Evolutionary conservation across 768 basidiomycete species (phyloP), one percentile per base, ranked within the genome.

Genomic region (Brasilioporus rufonigricans): DNA sequence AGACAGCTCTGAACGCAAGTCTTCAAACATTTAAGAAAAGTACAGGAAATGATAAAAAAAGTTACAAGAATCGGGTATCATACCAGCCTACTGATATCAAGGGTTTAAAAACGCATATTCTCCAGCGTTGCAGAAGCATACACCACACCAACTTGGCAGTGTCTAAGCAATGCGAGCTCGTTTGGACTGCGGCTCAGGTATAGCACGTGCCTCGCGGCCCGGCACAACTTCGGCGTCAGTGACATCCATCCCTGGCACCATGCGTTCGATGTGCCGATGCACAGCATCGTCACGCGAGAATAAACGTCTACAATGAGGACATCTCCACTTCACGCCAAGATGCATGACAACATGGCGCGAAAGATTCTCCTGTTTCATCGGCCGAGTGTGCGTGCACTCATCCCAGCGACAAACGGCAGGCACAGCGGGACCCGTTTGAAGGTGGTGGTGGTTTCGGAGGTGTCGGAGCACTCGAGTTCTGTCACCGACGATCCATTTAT

Each of bases 271-370:
- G 48, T 70, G 69, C 7, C 69, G 64, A 45, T 62, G 61, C 39
- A 70, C 64, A 33, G 69, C 70, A 55, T 70, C 69, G 16, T 72
- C 70, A 55, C 69, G 69, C 48, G 69, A 70, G 21, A 71, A 62
- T 51, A 56, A 53, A 36, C 47, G 57, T 19, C 44, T 49, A 24
- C 69, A 70, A 51, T 64, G 64, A 13, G 62, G 61, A 26, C 69
- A 71, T 45, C 41, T 51, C 68, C 66, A 71, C 50, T 66, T 72
- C 43, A 70, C 62, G 7, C 64, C 62, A 5, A 70, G 46, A 51
- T 70, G 69, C 57, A 52, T 66, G 48, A 70, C 60, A 14, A 70
- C 50, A 40, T 70, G 69, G 10, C 69, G 68, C 2, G 70, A 59
- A 3, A 70, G 68, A 16, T 71, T 70, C 52, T 70, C 69, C 53